Evolutionary conservation across 805 yeast species (phyloP).

Genomic region (Candida caryicola): DNA sequence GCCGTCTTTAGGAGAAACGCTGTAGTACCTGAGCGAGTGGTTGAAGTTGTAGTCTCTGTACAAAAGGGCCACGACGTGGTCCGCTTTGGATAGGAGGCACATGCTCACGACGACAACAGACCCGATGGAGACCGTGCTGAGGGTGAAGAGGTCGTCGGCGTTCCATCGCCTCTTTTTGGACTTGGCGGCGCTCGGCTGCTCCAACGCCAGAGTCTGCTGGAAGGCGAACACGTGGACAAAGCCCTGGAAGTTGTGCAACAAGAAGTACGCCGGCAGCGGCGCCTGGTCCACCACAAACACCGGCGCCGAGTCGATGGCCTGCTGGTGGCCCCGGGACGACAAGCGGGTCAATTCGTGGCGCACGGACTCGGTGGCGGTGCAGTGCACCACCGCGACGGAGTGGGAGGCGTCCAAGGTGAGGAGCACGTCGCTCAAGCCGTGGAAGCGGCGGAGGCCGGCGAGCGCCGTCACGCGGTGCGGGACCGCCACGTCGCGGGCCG

Average conservation of each 20-base stretch:
- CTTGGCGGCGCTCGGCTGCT: neutral
- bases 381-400: conserved; percentile 1
- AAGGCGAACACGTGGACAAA: conserved; percentile 7
- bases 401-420: conserved; percentile 1
- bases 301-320: conserved; percentile 21
- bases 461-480: neutral
- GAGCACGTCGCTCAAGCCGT: neutral
- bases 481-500: neutral
- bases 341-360: conserved; percentile 8
- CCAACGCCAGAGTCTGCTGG: neutral
- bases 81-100: neutral
- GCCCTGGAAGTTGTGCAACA: conserved; percentile 18
- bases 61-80: conserved; percentile 19
- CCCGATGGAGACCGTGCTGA: conserved; percentile 16
- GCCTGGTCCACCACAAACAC: conserved; percentile 14
- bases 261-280: conserved; percentile 10
- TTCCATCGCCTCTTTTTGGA: conserved; percentile 3
- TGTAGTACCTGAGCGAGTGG: conserved; percentile 30
- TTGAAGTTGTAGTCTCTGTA: conserved; percentile 34
- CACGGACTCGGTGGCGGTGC: neutral
- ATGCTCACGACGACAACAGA: conserved; percentile 17
- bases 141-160: conserved; percentile 3
- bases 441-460: neutral
- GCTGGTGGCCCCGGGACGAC: conserved; percentile 22
- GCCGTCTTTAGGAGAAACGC: conserved; percentile 9